phyloP scores from a whole-genome alignment of 23 red algal species.

The Gracilariopsis chorda region DNA sequence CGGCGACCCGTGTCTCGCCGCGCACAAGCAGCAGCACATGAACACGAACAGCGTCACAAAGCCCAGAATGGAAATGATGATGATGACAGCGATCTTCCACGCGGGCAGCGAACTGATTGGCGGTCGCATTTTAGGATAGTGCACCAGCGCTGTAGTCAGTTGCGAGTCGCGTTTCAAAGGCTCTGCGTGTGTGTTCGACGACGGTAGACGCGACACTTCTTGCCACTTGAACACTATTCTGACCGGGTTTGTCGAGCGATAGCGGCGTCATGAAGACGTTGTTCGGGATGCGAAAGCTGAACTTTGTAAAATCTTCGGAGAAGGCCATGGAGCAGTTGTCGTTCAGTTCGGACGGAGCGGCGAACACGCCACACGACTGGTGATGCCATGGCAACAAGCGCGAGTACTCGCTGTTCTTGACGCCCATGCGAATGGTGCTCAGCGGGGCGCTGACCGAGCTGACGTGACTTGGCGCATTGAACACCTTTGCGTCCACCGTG shows the following conservation, averaged over 20 bases:
- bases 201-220: neutral
- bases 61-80: neutral
- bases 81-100: constrained; percentile 41
- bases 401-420: neutral
- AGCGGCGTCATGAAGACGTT: neutral
- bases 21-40: neutral
- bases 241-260: neutral
- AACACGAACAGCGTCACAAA: neutral
- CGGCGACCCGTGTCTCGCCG: neutral
- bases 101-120: neutral
- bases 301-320: neutral
- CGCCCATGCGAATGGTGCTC: neutral
- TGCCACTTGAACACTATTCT: neutral
- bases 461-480: neutral
- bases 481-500: neutral
- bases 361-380: neutral
- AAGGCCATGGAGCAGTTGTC: constrained; percentile 50
- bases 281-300: neutral
- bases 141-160: neutral
- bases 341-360: neutral
- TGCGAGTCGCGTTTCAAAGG: neutral
- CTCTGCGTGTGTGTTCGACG: neutral
- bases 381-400: constrained; percentile 19
- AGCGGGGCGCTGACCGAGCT: neutral
- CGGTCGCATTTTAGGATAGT: neutral